phyloP scores from a whole-genome alignment of 2,329 filamentous ascomycete genomes.

The Apiospora pterosperma region DNA sequence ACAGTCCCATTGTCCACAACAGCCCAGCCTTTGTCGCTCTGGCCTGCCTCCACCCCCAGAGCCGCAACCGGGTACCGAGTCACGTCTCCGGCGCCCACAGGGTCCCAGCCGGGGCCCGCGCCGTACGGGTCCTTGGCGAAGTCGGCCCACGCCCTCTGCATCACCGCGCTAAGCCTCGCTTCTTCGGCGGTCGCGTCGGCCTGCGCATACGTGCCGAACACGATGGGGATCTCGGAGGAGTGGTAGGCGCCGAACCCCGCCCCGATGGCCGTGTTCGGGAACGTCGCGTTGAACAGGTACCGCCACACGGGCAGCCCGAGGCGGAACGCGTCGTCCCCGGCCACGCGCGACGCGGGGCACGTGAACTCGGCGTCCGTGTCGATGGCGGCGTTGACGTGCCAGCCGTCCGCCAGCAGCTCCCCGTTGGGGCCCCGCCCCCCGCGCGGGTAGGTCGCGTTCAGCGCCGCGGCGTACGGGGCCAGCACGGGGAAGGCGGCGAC shows the following conservation, averaged over 20 bases:
- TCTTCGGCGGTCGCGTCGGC: slow-evolving; percentile 20
- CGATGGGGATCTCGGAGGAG: slow-evolving; percentile 26
- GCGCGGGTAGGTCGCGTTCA: slow-evolving; percentile 4
- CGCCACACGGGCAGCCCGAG: slow-evolving; percentile 21
- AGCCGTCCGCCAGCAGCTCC: slow-evolving; percentile 4
- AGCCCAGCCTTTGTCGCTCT: not conserved
- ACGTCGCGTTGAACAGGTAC: slow-evolving; percentile 12
- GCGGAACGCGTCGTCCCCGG: slow-evolving; percentile 19
- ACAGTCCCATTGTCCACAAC: not conserved
- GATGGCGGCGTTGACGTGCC: slow-evolving; percentile 17
- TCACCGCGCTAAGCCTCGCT: slow-evolving; percentile 16
- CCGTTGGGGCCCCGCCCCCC: not conserved
- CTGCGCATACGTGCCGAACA: slow-evolving; percentile 24
- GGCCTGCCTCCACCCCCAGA: not conserved
- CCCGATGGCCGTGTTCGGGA: slow-evolving; percentile 23
- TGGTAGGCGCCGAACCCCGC: slow-evolving; percentile 24
- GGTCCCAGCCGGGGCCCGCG: slow-evolving; percentile 6
- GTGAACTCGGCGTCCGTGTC: slow-evolving; percentile 17
- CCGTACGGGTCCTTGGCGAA: slow-evolving; percentile 11
- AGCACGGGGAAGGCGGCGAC: slow-evolving; percentile 1
- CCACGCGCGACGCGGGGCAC: slow-evolving; percentile 19
- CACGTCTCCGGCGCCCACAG: not conserved
- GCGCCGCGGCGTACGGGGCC: not conserved
- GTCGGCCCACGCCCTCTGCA: slow-evolving; percentile 25
- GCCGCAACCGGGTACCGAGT: not conserved